phyloP scores from a whole-genome alignment of 352 stramenopile species.

The Hyaloperonospora arabidopsidis region DNA sequence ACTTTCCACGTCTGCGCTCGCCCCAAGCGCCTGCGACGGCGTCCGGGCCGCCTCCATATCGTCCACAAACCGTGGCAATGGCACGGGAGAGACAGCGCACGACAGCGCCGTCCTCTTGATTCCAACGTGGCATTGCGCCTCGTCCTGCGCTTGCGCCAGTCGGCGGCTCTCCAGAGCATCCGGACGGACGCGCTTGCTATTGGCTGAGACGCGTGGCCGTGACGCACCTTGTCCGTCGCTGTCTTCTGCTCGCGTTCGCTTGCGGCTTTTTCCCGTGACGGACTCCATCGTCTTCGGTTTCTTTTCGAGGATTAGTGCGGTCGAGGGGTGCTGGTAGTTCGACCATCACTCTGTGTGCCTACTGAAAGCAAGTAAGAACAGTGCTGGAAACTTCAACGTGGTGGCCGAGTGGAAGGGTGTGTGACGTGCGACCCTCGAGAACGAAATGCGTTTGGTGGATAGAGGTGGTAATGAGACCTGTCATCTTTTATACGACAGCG shows the following conservation, averaged over 20 bases:
- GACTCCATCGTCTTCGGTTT: constrained; percentile 31
- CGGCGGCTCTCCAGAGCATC: constrained; percentile 25
- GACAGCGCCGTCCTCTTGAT: neutral
- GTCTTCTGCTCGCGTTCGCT: too few relatives aligned
- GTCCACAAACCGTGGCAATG: constrained; percentile 12
- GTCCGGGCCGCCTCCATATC: constrained; percentile 13
- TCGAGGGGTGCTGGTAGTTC: constrained; percentile 8
- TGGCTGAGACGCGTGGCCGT: too few relatives aligned
- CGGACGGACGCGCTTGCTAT: constrained; percentile 9
- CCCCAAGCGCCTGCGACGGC: constrained; percentile 11
- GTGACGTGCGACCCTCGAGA: too few relatives aligned
- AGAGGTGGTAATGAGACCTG: too few relatives aligned
- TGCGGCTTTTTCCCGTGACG: constrained; percentile 18
- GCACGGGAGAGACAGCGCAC: constrained; percentile 2
- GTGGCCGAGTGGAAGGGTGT: neutral
- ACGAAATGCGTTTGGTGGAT: too few relatives aligned
- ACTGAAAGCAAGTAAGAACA: neutral
- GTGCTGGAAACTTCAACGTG: constrained; percentile 8
- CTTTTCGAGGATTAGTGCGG: constrained; percentile 4
- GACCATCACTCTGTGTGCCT: constrained; percentile 7
- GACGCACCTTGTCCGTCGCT: too few relatives aligned
- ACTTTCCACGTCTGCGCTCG: constrained; percentile 10
- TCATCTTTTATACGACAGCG: too few relatives aligned
- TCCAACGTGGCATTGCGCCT: too few relatives aligned
- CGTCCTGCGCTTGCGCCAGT: constrained; percentile 6